A percentile compares a stretch with the other conserved stretches of the same genome.
Conservation (phyloP, 352 stramenopile genomes). For the Globisporangium takayamanum region DNA sequence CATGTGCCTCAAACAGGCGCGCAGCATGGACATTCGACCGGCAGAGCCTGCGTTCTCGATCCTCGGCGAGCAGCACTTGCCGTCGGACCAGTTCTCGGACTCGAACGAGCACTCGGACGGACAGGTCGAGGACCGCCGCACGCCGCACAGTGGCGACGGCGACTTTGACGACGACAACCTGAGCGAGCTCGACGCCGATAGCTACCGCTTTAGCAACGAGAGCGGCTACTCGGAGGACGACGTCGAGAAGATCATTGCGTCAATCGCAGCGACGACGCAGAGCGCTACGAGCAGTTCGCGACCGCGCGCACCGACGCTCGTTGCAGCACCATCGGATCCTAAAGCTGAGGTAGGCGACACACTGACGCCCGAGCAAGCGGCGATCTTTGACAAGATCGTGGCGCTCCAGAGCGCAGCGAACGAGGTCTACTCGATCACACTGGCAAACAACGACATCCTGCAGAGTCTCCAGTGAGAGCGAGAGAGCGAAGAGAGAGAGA, state of each 20-base stretch:
- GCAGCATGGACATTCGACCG: conserved; percentile 16
- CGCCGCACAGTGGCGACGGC: conserved; percentile 1
- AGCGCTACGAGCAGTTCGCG: no score
- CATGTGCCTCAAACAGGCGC: conserved; percentile 24
- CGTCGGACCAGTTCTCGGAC: neutral
- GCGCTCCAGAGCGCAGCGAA: conserved; percentile 31
- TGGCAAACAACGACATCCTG: conserved; percentile 46
- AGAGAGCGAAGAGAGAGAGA: no score
- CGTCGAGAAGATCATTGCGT: conserved; percentile 11
- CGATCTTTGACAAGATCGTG: conserved; percentile 27
- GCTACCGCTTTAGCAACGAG: conserved; percentile 10
- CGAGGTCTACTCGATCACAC: conserved; percentile 31
- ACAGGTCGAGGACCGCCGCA: conserved; percentile 1
- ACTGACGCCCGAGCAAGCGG: conserved; percentile 3
- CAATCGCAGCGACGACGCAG: neutral
- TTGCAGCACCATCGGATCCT: neutral
- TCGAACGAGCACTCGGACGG: neutral
- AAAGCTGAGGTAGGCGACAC: neutral
- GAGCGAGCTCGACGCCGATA: conserved; percentile 9
- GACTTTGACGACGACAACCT: neutral
- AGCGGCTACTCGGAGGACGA: conserved; percentile 10
- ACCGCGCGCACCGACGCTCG: no score
- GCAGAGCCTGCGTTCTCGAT: conserved; percentile 14
- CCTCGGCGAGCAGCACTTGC: neutral
- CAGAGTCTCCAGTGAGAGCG: neutral